A percentile compares a stretch with the other conserved stretches of the same genome.
Conservation (phyloP, 768 basidiomycete species). For the Auricularia sp. region DNA sequence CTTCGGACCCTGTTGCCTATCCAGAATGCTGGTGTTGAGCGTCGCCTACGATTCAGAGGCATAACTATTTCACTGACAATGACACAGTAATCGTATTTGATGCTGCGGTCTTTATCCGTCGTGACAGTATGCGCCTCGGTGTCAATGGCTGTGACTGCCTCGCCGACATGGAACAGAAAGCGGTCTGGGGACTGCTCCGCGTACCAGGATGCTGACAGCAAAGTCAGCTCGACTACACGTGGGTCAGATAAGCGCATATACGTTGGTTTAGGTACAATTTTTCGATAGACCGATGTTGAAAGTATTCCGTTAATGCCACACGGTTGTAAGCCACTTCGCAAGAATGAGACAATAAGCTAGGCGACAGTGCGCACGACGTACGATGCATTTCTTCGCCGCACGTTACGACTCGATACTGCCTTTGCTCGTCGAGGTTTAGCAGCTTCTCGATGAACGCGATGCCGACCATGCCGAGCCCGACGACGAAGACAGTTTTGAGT, state of each 20-base stretch:
- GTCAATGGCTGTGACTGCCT: slow-evolving; percentile 34
- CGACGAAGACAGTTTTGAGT: slow-evolving; percentile 28
- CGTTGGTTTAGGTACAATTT: slow-evolving; percentile 51
- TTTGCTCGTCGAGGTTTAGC: slow-evolving; percentile 41
- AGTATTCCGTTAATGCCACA: slow-evolving; percentile 47
- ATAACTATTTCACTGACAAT: slow-evolving; percentile 17
- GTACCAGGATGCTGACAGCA: slow-evolving; percentile 41
- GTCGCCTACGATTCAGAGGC: not conserved
- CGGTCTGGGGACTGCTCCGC: slow-evolving; percentile 44
- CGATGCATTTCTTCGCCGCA: slow-evolving; percentile 43
- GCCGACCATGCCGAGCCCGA: slow-evolving; percentile 55
- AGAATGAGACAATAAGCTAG: slow-evolving; percentile 22
- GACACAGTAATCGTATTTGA: slow-evolving; percentile 53
- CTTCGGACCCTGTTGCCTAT: slow-evolving; percentile 55
- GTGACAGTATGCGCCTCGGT: slow-evolving; percentile 32
- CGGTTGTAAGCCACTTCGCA: slow-evolving; percentile 42
- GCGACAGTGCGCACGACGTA: slow-evolving; percentile 19
- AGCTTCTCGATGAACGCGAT: slow-evolving; percentile 66
- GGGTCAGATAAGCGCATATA: slow-evolving; percentile 6
- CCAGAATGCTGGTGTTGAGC: not conserved
- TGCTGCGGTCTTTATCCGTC: slow-evolving; percentile 34
- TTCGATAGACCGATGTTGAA: slow-evolving; percentile 49
- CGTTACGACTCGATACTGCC: slow-evolving; percentile 44
- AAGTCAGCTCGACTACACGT: slow-evolving; percentile 2
- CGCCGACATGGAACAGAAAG: slow-evolving; percentile 44